Conservation (phyloP, 2,329 filamentous ascomycete genomes). For the Hypoxylon sp. region DNA sequence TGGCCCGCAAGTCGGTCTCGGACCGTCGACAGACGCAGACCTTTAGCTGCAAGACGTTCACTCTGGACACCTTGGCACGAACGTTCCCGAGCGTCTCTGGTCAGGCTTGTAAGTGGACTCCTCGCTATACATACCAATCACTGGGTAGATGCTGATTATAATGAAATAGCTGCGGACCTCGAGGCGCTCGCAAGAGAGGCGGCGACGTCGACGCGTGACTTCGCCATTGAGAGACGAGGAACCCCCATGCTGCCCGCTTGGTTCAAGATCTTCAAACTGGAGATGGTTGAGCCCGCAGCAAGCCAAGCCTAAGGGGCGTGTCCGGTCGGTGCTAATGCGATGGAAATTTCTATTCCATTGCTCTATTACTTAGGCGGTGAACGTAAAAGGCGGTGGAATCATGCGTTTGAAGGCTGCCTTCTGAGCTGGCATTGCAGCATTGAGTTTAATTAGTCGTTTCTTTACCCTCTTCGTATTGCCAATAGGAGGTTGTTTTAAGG, state of each 20-base stretch:
- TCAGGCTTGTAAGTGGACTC: background rate
- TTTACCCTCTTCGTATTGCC: background rate
- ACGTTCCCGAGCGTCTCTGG: background rate
- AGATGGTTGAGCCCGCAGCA: background rate
- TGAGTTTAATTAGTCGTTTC: background rate
- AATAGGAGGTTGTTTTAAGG: background rate
- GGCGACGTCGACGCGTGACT: background rate
- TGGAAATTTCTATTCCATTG: background rate
- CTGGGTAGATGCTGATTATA: background rate
- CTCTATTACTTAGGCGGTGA: background rate
- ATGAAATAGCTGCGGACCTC: conserved; percentile 7
- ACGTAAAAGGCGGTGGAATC: background rate
- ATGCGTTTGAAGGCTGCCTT: background rate
- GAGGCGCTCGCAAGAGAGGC: background rate
- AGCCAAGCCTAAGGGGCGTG: background rate
- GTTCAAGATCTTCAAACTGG: conserved; percentile 9
- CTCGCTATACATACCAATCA: background rate
- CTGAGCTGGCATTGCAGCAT: background rate
- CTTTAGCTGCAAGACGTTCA: conserved; percentile 11
- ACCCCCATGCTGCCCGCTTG: background rate
- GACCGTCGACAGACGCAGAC: background rate
- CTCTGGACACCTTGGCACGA: conserved; percentile 6
- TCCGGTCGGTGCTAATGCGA: background rate
- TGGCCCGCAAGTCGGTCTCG: background rate
- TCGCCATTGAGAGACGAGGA: background rate